phyloP scores from a whole-genome alignment of 2,329 filamentous ascomycete genomes.

The Graphilbum sp. region DNA sequence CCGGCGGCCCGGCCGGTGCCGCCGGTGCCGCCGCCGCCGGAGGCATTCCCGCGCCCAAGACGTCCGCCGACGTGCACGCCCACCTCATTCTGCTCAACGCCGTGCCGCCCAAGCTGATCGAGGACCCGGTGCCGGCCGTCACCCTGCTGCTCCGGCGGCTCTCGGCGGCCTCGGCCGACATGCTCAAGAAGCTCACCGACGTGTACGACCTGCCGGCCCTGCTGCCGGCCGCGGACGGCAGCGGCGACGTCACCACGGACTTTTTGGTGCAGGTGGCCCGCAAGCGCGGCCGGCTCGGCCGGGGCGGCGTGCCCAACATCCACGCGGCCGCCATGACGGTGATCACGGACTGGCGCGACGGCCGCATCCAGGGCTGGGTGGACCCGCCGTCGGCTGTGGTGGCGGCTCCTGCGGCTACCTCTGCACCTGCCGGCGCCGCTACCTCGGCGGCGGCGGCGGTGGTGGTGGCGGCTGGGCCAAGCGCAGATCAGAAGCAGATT shows the following conservation, averaged over 20 bases:
- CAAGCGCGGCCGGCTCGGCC: constrained; percentile 76
- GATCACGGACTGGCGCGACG: constrained; percentile 92
- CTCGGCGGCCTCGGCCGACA: constrained; percentile 52
- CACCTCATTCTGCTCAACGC: constrained; percentile 80
- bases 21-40: too few species aligned
- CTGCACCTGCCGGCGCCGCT: constrained; percentile 15
- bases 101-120: constrained; percentile 83
- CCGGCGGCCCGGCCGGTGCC: constrained; percentile 16
- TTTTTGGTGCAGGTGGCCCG: constrained; percentile 91
- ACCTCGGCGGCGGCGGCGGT: not conserved
- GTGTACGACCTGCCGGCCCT: constrained; percentile 76
- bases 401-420: constrained; percentile 18
- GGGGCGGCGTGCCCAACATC: constrained; percentile 81
- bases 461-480: constrained; percentile 16
- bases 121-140: constrained; percentile 80
- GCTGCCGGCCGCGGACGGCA: constrained; percentile 40
- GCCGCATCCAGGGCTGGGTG: constrained; percentile 83
- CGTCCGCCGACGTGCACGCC: constrained; percentile 57
- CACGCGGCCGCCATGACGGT: constrained; percentile 79
- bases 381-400: constrained; percentile 55
- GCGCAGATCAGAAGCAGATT: constrained; percentile 63
- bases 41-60: too few species aligned
- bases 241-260: constrained; percentile 69
- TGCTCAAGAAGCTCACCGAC: constrained; percentile 63
- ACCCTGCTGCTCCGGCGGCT: constrained; percentile 69